Evolutionary conservation across 2,329 filamentous ascomycete species (phyloP).

Genomic region (Neopestalotiopsis sp.): DNA sequence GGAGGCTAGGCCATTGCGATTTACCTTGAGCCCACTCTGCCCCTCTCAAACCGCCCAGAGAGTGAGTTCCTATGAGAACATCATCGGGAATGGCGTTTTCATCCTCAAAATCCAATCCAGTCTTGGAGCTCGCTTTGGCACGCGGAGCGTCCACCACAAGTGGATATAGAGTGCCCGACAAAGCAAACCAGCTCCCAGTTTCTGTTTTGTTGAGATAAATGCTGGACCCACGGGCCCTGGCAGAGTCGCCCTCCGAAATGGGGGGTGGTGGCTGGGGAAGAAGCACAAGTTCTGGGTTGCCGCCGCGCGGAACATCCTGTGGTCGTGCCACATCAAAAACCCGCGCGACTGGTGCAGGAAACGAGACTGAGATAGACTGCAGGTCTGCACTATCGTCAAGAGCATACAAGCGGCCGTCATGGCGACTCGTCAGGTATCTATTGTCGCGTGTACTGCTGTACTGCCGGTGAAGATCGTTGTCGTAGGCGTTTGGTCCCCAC

Average conservation of each 20-base stretch:
- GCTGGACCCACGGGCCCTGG: slow-evolving; percentile 62
- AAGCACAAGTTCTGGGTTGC: slow-evolving; percentile 78
- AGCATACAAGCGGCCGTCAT: slow-evolving; percentile 83
- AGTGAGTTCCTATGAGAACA: slow-evolving; percentile 75
- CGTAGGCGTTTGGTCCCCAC: slow-evolving; percentile 91
- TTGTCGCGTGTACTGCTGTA: slow-evolving; percentile 83
- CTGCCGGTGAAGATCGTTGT: slow-evolving; percentile 84
- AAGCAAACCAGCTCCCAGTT: slow-evolving; percentile 89
- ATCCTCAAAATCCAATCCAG: slow-evolving; percentile 53
- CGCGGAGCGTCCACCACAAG: slow-evolving; percentile 73
- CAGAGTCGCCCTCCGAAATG: slow-evolving; percentile 52
- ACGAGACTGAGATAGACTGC: slow-evolving; percentile 70
- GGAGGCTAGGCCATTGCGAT: slow-evolving; percentile 40
- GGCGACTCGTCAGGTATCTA: slow-evolving; percentile 85
- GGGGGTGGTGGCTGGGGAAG: slow-evolving; percentile 84
- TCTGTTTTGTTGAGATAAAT: slow-evolving; percentile 89
- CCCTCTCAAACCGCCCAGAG: slow-evolving; percentile 50
- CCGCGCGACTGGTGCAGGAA: slow-evolving; percentile 79
- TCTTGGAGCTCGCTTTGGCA: slow-evolving; percentile 50
- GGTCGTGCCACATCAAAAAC: slow-evolving; percentile 89
- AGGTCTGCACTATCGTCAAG: slow-evolving; percentile 70
- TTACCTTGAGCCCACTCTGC: slow-evolving; percentile 39
- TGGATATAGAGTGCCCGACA: slow-evolving; percentile 87
- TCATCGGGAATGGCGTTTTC: slow-evolving; percentile 54
- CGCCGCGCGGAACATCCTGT: slow-evolving; percentile 63